Evolutionary conservation across 1,284 basidiomycete genomes (phyloP), one percentile per base, ranked within the genome.

Genomic region (Ustilago esculenta): DNA sequence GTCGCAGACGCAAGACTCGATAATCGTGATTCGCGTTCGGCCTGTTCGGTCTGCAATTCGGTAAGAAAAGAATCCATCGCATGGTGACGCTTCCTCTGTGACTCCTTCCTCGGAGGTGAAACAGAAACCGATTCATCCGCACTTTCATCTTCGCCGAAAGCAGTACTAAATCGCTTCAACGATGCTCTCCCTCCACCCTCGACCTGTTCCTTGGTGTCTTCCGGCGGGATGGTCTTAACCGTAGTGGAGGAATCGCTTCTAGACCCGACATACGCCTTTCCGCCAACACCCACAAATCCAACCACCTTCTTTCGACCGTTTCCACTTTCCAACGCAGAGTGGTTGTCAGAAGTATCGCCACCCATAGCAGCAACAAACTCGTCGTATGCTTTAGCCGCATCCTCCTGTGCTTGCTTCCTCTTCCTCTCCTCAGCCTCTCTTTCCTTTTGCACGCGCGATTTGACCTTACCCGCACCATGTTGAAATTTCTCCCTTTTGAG

Each of bases 21-120:
- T 7, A 90, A 89, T 67, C 90, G 88, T 23, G 90, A 89, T 83
- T 98, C 95, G 49, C 95, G 86, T 63, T 90, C 86, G 14, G 91
- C 91, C 83, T 98, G 94, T 48, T 97, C 93, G 33, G 63, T 44
- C 32, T 75, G 73, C 4, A 79, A 55, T 44, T 77, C 58, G 30
- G 59, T 56, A 12, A 73, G 53, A 20, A 79, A 77, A 30, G 57
- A 55, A 12, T 57, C 51, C 73, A 79, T 77, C 20, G 67, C 72
- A 25, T 53, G 53, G 12, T 69, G 46, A 35, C 68, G 18, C 47
- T 39, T 74, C 27, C 41, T 47, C 12, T 44, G 66, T 6, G 73
- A 61, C 12, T 69, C 65, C n/a, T 48, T 52, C 18, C 46, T 34
- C 1, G 36, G n/a, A 20, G 34, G 27, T 2, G 50, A 32, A 5